A percentile compares a stretch with the other conserved stretches of the same genome.
Conservation (phyloP, 495 filamentous ascomycete genomes). For the Aspergillus sparsus region DNA sequence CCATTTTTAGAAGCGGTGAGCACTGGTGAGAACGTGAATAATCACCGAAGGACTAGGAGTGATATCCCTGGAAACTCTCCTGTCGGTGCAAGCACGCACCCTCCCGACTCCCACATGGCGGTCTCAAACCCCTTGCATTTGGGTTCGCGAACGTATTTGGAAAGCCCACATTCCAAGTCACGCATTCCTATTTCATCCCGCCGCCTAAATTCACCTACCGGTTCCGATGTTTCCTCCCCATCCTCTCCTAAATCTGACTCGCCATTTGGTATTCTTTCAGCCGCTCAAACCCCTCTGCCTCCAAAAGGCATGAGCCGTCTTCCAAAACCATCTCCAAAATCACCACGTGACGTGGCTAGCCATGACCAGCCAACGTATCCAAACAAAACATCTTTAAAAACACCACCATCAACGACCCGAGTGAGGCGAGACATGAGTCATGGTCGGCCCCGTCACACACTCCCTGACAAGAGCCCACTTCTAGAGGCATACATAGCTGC, state of each 20-base stretch:
- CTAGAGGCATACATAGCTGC: constrained; percentile 67
- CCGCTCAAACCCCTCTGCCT: constrained; percentile 35
- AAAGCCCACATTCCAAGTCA: constrained; percentile 53
- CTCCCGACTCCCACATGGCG: constrained; percentile 42
- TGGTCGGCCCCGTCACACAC: constrained; percentile 38
- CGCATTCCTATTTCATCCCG: constrained; percentile 59
- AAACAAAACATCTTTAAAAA: constrained; percentile 4
- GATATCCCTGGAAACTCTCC: constrained; percentile 38
- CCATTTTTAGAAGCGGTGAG: constrained; percentile 52
- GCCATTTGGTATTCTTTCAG: constrained; percentile 41
- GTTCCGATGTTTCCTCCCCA: constrained; percentile 45
- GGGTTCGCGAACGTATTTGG: constrained; percentile 31
- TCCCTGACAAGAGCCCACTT: constrained; percentile 48
- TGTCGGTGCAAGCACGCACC: constrained; percentile 30
- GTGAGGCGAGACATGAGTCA: constrained; percentile 34
- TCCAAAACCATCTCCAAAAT: constrained; percentile 43
- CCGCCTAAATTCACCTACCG: constrained; percentile 49
- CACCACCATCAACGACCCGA: constrained; percentile 29
- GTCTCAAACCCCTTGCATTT: constrained; percentile 39
- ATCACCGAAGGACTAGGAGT: constrained; percentile 52
- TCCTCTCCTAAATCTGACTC: constrained; percentile 47
- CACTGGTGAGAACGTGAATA: constrained; percentile 26
- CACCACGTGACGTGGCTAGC: constrained; percentile 34
- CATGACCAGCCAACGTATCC: constrained; percentile 37
- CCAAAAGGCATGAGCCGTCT: constrained; percentile 49